phyloP scores from a whole-genome alignment of 1,284 basidiomycete species.

The Apiotrichum veenhuisii region DNA sequence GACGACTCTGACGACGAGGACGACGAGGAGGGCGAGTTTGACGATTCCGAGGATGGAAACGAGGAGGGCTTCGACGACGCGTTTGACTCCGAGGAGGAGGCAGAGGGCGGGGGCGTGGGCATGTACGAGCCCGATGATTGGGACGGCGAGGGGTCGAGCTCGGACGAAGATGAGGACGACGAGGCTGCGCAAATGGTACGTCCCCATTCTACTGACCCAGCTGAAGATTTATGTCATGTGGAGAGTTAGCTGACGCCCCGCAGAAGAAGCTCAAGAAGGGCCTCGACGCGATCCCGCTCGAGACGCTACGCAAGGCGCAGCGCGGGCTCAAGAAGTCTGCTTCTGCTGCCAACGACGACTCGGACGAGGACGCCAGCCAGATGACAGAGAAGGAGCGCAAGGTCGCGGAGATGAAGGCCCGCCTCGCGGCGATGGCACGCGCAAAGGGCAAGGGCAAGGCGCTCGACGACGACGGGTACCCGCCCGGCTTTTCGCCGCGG shows the following conservation, averaged over 20 bases:
- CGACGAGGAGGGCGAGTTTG: constrained; percentile 41
- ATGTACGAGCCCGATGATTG: constrained; percentile 46
- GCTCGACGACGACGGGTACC: constrained; percentile 17
- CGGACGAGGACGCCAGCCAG: not conserved
- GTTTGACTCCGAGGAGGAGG: constrained; percentile 34
- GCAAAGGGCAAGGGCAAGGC: constrained; percentile 37
- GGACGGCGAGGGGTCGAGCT: constrained; percentile 36
- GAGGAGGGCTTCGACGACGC: constrained; percentile 49
- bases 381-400: constrained; percentile 14
- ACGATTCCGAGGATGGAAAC: constrained; percentile 56
- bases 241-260: too few species aligned
- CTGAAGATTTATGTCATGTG: too few species aligned
- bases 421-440: constrained; percentile 39
- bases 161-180: constrained; percentile 12
- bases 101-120: constrained; percentile 34
- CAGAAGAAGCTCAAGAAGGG: constrained; percentile 16
- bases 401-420: constrained; percentile 34
- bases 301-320: constrained; percentile 50
- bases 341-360: constrained; percentile 12
- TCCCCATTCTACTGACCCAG: not conserved
- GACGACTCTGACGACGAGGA: constrained; percentile 53
- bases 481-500: constrained; percentile 15
- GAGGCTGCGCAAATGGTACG: constrained; percentile 25
- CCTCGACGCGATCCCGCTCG: constrained; percentile 31
- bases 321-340: constrained; percentile 16